Evolutionary conservation across 345 rosid species (phyloP).

Genomic region (Eucalyptus lansdowneana): DNA sequence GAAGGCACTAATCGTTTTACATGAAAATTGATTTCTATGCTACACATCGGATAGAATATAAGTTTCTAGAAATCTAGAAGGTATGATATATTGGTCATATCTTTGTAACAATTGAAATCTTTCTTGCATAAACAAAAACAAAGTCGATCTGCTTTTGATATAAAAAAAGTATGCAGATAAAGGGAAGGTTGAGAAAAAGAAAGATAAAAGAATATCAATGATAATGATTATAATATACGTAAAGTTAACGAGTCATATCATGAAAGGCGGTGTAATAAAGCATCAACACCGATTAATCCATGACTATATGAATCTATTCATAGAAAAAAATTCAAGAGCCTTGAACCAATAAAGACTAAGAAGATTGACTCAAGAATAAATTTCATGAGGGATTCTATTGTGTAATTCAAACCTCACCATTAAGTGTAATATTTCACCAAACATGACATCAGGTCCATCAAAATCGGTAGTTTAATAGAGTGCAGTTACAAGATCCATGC

Average conservation of each 20-base stretch:
- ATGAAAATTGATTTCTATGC: background rate
- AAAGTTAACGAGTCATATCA: background rate
- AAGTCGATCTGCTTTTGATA: background rate
- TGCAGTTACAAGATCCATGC: background rate
- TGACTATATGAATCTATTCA: too few species aligned
- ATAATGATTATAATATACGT: background rate
- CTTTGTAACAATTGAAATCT: background rate
- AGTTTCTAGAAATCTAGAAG: background rate
- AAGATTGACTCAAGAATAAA: too few species aligned
- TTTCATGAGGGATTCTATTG: too few species aligned
- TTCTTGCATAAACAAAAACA: background rate
- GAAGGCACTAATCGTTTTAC: background rate
- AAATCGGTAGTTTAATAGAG: background rate
- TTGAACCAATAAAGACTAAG: too few species aligned
- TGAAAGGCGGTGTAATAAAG: too few species aligned
- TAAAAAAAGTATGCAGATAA: background rate
- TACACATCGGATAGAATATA: background rate
- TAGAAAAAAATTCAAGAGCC: too few species aligned
- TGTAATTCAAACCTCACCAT: background rate
- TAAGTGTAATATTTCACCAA: background rate
- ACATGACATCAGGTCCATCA: rapidly evolving
- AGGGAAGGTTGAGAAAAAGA: background rate
- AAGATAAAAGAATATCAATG: too few species aligned
- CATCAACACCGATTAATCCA: too few species aligned
- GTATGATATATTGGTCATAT: background rate